Percentiles rank a stretch among this genome's conserved stretches.
Conservation (phyloP, 139 green algal genomes). For the Diplosphaera chodatii region DNA sequence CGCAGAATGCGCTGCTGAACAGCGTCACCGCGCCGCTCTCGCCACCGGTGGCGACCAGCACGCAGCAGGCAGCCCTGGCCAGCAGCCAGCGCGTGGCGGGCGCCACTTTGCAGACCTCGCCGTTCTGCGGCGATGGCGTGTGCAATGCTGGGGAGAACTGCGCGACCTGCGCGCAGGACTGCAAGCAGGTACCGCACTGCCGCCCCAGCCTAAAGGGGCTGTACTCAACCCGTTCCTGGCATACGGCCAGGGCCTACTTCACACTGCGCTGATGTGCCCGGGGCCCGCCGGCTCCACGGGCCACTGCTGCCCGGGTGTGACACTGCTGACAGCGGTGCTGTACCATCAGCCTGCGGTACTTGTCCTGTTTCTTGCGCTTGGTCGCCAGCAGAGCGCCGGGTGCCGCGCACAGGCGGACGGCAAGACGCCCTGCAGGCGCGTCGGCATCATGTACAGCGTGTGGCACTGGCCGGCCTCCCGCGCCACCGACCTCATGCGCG, state of each 20-base stretch:
- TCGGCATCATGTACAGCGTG: conserved; percentile 1
- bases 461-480: not conserved
- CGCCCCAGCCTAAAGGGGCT: too few relatives aligned
- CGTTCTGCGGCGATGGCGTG: not conserved
- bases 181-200: not conserved
- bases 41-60: too few relatives aligned
- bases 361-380: too few relatives aligned
- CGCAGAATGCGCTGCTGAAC: not conserved
- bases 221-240: too few relatives aligned
- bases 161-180: not conserved
- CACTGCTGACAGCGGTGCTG: too few relatives aligned
- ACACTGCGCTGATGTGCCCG: too few relatives aligned
- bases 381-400: too few relatives aligned
- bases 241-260: too few relatives aligned
- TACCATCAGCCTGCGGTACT: too few relatives aligned
- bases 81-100: not conserved
- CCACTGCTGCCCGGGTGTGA: too few relatives aligned
- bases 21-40: not conserved
- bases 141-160: conserved; percentile 1
- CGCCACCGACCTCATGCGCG: not conserved
- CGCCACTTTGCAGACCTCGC: not conserved
- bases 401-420: too few relatives aligned
- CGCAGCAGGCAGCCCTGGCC: not conserved
- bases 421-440: not conserved
- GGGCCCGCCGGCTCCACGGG: too few relatives aligned